Base-by-base conservation (phyloP, 2,329 filamentous ascomycete genomes). In the Sclerotinia trifoliorum region DNA sequence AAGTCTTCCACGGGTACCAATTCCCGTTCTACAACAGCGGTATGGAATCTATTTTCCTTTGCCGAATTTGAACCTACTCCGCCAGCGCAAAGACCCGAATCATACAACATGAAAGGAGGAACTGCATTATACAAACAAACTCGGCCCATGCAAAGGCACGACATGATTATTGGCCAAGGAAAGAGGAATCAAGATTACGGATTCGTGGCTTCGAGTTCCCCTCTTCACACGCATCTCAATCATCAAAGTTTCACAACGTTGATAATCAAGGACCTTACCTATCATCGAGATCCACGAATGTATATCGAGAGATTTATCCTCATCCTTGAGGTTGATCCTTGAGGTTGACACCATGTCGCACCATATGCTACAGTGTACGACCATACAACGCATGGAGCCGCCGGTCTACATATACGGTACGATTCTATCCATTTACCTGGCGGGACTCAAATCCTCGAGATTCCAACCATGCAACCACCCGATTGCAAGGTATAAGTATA, bases 271-370 rank as follows among this genome's bases (percentile, higher is more conserved):
- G 62, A 44, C 62, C 48, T 54, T 65, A 32, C 62, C 51, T 65
- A 65, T 65, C 62, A 65, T 55, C 62, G 62, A 65, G 62, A 65
- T 65, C 49, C 62, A 65, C 49, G 62, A 65, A 65, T 65, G 42
- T 49, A 13, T 39, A 24, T 49, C 7, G 44, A 51, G 46, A 51
- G 46, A 63, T 63, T 51, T 8, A 26, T 51, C 48, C 46, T 62
- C 46, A 62, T 39, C 46, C 46, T 39, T 39, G 46, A 51, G 6
- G 21, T 62, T 62, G 46, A 62, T 49, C 60, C 60, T 63, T 39
- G 60, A 42, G 21, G 15, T 63, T 51, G 46, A 51, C 60, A 63
- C 52, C 26, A 35, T 42, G 63, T 66, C 54, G 29, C 52, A 66
- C 55, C 46, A 52, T 21, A 60, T 58, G 44, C 63, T 56, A 58